Evolutionary conservation across 805 yeast genomes (phyloP), one percentile per base, ranked within the genome.

Genomic region (Candida pseudoglaebosa): DNA sequence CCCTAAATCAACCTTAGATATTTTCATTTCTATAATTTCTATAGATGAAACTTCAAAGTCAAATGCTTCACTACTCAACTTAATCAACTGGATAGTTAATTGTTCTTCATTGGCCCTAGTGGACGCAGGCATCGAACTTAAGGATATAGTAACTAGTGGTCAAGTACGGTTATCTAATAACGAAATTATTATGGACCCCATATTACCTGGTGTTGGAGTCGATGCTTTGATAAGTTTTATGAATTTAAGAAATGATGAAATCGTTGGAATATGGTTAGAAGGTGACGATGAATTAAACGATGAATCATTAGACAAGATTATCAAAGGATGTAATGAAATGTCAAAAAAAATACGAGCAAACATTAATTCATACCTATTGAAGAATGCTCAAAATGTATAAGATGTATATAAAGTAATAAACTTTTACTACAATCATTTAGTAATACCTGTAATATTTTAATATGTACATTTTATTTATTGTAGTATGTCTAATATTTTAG

Each of bases 1-100:
- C 57, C 97, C 98, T 4, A 91, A 91, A 59, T 85, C 96, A 2
- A 80, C 90, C 14, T 86, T 91, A 41, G 93, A 83, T 52, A 73
- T 91, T 12, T 82, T 81, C 45, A 67, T 93, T 4, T 77, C 82
- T 28, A 65, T 91, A 5, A 71, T 90, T 20, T 69, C 82, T n/a
- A 54, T 66, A 3, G 68, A 67, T 28, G 43, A 41, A 5, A 28
- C 29, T 5, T 19, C 37, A 5, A 47, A 53, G 19, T 38, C 59
- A 12, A 50, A 54, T 35, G 51, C 59, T 9, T 53, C 56, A 6
- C 50, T 70, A 35, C 50, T 67, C 32, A 66, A 73, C 34, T 59
- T 73, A 38, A 55, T 67, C 16, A 69, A 73, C 17, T 76, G 80
- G 64, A 63, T 81, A 2, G 69, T 77, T n/a, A 81, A 80, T 46